Evolutionary conservation across 2,329 filamentous ascomycete genomes (phyloP), one percentile per base, ranked within the genome.

Genomic region (Diplodia scrobiculata): DNA sequence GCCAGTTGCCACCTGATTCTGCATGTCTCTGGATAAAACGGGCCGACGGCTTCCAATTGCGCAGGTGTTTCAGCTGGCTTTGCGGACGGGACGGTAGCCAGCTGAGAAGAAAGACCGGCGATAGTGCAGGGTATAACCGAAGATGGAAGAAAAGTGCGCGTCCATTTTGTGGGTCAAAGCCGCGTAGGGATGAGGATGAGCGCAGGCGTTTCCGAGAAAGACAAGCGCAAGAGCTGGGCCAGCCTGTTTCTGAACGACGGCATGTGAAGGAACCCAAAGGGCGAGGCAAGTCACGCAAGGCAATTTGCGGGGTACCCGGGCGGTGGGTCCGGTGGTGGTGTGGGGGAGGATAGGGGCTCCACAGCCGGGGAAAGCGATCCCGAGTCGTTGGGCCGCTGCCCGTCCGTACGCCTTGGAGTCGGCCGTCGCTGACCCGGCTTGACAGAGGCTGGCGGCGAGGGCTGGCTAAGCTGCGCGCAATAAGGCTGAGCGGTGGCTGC

Each of bases 401-500:
- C 11, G 25, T 27, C 34, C 29, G 27, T 32, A 53, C 51, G 5
- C 17, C n/a, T 52, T 11, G 5, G 50, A n/a, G 14, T 52, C 50
- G 25, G 25, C 25, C 27, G 1, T n/a, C 21, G 38, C 19, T 9
- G 5, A 25, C 13, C 14, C 2, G 36, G 34, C 3, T 17, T 25
- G 25, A 25, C 25, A 25, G 25, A 25, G 25, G 25, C 25, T 25
- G 25, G 25, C 25, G 25, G 25, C 25, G 25, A 25, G 25, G 25
- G 25, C 51, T 29, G 51, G 32, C n/a, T 53, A 36, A 53, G 51
- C 54, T 59, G 21, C 7, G 36, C 36, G 38, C 55, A 48, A 21
- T 38, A 62, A 36, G 58, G 58, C 58, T 62, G 58, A 62, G 27
- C 41, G n/a, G 45, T 62, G 41, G 58, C 58, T 36, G 58, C 58